Percentiles rank a stretch among this genome's conserved stretches.
Conservation (phyloP, 148 eudicot genomes). For the Amaranthus cruentus region DNA sequence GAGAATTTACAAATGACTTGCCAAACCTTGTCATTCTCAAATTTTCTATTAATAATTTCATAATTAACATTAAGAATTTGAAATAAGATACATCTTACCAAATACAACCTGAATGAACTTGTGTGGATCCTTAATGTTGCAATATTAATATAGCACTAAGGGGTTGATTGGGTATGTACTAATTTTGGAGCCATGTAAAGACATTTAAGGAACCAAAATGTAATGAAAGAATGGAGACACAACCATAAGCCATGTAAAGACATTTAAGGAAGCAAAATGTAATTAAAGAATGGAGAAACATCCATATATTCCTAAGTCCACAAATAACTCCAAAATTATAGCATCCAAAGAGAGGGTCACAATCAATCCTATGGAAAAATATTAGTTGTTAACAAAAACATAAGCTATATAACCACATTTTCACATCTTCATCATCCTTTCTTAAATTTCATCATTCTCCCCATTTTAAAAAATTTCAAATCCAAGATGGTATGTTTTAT, state of each 20-base stretch:
- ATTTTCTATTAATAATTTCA: no score
- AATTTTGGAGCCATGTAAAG: no score
- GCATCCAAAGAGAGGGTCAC: neutral
- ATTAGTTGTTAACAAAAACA: neutral
- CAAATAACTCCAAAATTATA: neutral
- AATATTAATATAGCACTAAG: no score
- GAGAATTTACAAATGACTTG: no score
- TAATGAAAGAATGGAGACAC: neutral
- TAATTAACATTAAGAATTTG: no score
- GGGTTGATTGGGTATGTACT: no score
- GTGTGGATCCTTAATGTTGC: no score
- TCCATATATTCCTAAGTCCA: slow-evolving; percentile 3
- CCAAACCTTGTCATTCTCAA: no score
- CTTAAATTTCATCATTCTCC: neutral
- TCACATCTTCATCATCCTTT: slow-evolving; percentile 6
- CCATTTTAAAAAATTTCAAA: neutral
- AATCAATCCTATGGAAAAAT: neutral
- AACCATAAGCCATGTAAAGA: neutral
- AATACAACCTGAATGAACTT: no score
- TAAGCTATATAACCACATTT: slow-evolving; percentile 1
- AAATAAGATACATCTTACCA: no score
- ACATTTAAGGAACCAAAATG: no score
- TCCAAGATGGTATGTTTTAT: slow-evolving; percentile 11
- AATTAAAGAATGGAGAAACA: neutral
- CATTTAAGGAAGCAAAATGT: no score